Base-by-base conservation (phyloP, 768 basidiomycete genomes). In the Mycena pura region DNA sequence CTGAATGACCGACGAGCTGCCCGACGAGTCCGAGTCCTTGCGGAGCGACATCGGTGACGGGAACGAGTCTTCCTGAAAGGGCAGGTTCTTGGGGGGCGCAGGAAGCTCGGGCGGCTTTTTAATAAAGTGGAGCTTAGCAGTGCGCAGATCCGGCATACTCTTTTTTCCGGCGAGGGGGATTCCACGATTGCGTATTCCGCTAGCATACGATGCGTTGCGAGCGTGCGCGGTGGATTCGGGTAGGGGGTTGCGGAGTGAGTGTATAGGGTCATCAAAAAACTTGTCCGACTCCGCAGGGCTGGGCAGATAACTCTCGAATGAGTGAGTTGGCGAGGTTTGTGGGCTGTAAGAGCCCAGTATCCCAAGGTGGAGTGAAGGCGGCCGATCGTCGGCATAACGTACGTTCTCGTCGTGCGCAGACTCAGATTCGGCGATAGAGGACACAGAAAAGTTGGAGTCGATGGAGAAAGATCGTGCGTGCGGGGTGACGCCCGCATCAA, bases 121-220 rank as follows among this genome's bases (percentile, higher is more conserved):
- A 52, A 57, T 68, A 60, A 77, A 74, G 51, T 76, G 77, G 36
- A 82, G 69, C 44, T 79, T 83, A 28, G 80, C 77, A 15, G 76
- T 84, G 25, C 91, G 84, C 45, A 96, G 78, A 70, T 97, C 94
- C 7, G 95, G 95, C 57, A 96, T 80, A 57, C 93, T 95, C 75
- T 95, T 92, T 79, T 93, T 95, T 31, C 80, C 79, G 2, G 75
- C 68, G 28, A 88, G 50, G 9, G 22, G 29, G 25, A 10, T 14
- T 8, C 48, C 69, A 52, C 76, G 78, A 34, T 70, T 75, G 61
- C 68, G 76, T 56, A 57, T 76, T 63, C 72, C 80, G 39, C 69
- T 78, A 53, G 77, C 82, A 66, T 80, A 79, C 13, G 86, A 86
- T 61, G 86, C 79, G 70, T 83, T 80, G 28, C 84, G 78, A 38